Base-by-base conservation (phyloP, 2,329 filamentous ascomycete genomes). In the Ophiocordyceps polyrhachis-furcata region DNA sequence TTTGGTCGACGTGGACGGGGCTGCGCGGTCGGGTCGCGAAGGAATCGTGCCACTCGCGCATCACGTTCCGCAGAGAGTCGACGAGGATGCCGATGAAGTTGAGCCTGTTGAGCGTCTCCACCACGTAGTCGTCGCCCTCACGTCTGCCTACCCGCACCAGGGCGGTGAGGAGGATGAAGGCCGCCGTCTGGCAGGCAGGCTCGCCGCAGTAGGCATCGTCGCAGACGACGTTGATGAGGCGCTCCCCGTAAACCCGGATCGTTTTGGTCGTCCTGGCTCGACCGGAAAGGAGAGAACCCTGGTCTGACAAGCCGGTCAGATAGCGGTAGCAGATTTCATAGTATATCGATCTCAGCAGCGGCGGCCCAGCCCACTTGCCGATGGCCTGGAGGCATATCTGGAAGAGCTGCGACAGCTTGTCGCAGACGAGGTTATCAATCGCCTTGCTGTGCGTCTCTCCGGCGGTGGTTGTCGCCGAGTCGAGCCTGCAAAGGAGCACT, bases 261-360 rank as follows among this genome's bases (percentile, higher is more conserved):
- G 81, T 76, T 58, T 84, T 86, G 52, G 93, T 72, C 1, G 83
- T 80, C 57, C 83, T 73, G 25, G 64, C 61, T 17, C 70, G 66
- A 35, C 65, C 69, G 2, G 68, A 63, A 14, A 60, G 58, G 40
- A 66, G 58, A 44, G 71, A 62, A 37, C 71, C 66, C 43, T 71
- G 62, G 47, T 75, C 69, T 8, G 73, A 62, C 52, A 88, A 80
- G 40, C 81, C 79, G 5, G 76, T 76, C 44, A 94, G 70, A 58
- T 93, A 93, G 19, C 83, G 78, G 58, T 88, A 89, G 64, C 83
- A 88, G 53, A 94, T 93, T 54, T 83, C 83, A 61, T 96, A 98
- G 62, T 93, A 89, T 20, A 83, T 73, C 47, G 91, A 79, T 43
- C 91, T 79, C 37, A 98, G 66, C 45, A 78, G 71, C 15, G 83